Base-by-base conservation (phyloP, 2,329 filamentous ascomycete species). In the Paramyrothecium sp. region DNA sequence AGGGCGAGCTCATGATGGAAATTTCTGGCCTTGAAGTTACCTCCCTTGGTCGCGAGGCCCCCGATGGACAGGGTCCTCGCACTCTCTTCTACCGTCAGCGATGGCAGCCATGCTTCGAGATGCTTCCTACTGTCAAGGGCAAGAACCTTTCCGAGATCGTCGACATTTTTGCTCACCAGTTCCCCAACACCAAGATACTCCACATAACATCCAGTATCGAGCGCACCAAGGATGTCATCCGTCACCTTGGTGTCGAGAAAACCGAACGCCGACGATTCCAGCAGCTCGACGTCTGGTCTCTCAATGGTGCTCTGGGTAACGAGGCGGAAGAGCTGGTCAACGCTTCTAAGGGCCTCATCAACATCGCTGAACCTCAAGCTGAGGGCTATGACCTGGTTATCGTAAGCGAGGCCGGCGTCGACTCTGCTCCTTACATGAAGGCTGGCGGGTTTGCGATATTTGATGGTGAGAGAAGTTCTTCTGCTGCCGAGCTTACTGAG, bases 361-460 rank as follows among this genome's bases (percentile, higher is more conserved):
- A 33, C 13, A 49, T 60, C 11, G 52, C 54, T 30, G 58, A 62
- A 51, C 63, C 63, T 12, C 41, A 62, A 47, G 21, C 19, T n/a
- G 55, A 46, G 10, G 54, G 51, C 2, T 65, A 65, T 50, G 63
- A 65, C 19, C 55, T 65, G 13, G 63, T 64, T 19, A 54, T 65
- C 20, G 62, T 63, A 21, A 64, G 62, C 33, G 63, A 65, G 58
- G n/a, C 49, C 26, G 60, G 54, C 21, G 50, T 51, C n/a, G 56
- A 63, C 22, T 60, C 57, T 20, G 53, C 54, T 22, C 12, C 54
- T 16, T 65, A 56, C 41, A 51, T 61, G 51, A 64, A 63, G 33
- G 62, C 61, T 1, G 59, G 84, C 2, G 88, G 88, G 49, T 87
- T 89, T 68, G 81, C 63, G 12, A 34, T 65, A 26, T 58, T 63